These are phyloP conservation scores for Colletotrichum ledebouriae DNA, from an alignment of 2,329 filamentous ascomycete species.

Conservation along the genomic window DNA sequence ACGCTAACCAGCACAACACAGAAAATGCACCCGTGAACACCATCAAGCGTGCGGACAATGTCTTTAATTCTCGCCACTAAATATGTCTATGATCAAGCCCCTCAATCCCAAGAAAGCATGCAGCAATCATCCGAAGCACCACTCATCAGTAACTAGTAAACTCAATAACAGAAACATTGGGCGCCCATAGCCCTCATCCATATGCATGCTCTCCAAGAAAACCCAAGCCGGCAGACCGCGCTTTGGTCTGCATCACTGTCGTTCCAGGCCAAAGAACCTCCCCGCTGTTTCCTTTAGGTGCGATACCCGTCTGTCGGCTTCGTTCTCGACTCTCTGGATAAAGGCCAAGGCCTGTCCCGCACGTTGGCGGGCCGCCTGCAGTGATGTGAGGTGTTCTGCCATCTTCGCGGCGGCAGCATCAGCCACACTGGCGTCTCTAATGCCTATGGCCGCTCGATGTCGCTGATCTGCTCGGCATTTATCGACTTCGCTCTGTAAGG, in stretches of 20 bases:
- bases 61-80: neutral
- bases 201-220: neutral
- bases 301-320: neutral
- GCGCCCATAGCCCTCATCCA: neutral
- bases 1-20: slow-evolving; percentile 1
- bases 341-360: neutral
- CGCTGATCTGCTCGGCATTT: neutral
- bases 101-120: neutral
- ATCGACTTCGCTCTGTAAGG: neutral
- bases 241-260: neutral
- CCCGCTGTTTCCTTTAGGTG: neutral
- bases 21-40: neutral
- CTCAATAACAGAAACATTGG: neutral
- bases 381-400: neutral
- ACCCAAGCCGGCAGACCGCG: neutral
- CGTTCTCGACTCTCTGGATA: neutral
- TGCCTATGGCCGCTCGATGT: neutral
- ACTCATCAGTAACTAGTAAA: neutral
- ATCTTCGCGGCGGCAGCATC: neutral
- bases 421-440: neutral
- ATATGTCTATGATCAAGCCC: neutral
- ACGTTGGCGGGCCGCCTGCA: neutral
- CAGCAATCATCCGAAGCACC: neutral
- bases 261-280: neutral
- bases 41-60: neutral